Percentiles rank a stretch among this genome's conserved stretches.
These are phyloP conservation scores for Tetratostichococcus sp. DNA, from an alignment of 139 green algal genomes.

Conservation along the genomic window DNA sequence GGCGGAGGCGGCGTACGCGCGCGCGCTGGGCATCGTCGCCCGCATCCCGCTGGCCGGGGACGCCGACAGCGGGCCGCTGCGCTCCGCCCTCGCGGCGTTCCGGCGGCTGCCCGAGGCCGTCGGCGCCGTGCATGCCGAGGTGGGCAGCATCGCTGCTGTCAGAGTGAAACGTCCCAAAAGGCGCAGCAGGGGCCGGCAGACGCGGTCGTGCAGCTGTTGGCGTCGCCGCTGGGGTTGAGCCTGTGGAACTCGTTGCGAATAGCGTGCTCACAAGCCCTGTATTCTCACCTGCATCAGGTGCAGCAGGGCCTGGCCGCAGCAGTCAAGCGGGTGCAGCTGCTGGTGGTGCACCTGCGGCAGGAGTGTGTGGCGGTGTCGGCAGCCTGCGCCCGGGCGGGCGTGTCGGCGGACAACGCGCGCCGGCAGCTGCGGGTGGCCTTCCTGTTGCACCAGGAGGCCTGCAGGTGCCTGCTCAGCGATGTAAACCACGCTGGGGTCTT, in stretches of 20 bases:
- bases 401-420: slow-evolving; percentile 26
- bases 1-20: slow-evolving; percentile 32
- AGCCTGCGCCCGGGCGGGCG: neutral
- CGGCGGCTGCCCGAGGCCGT: slow-evolving; percentile 28
- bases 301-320: slow-evolving; percentile 9
- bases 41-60: slow-evolving; percentile 29
- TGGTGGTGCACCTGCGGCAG: slow-evolving; percentile 13
- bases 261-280: too few species aligned
- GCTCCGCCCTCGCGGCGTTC: slow-evolving; percentile 27
- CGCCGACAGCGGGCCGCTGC: slow-evolving; percentile 34
- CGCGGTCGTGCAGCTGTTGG: slow-evolving; percentile 23
- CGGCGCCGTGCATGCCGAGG: slow-evolving; percentile 16
- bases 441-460: slow-evolving; percentile 21
- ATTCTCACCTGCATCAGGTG: too few species aligned
- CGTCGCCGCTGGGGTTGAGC: slow-evolving; percentile 7
- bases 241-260: too few species aligned
- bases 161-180: too few species aligned
- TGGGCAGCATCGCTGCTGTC: neutral
- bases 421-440: slow-evolving; percentile 26
- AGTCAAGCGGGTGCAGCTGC: slow-evolving; percentile 4
- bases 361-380: slow-evolving; percentile 4
- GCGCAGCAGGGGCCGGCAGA: too few species aligned
- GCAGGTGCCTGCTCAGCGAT: too few species aligned
- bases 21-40: slow-evolving; percentile 20
- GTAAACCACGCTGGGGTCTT: too few species aligned